Percentiles rank a stretch among this genome's conserved stretches.
Conservation (phyloP, 192 early-diverging fungal species). For the Podila minutissima region DNA sequence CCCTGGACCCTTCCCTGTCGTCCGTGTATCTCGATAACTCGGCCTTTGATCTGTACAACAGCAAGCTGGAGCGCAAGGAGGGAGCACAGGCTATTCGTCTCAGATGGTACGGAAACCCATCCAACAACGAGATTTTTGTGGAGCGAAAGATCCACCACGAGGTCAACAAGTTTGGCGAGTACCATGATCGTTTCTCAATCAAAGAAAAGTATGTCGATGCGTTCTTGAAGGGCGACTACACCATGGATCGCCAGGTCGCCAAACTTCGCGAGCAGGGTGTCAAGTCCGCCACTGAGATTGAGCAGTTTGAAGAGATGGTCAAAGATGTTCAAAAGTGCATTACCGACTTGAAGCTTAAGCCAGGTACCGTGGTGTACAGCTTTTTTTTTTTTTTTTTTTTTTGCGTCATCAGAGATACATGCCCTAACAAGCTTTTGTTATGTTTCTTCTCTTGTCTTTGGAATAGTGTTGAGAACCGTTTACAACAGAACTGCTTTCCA, state of each 20-base stretch:
- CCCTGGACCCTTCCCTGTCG: slow-evolving; percentile 87
- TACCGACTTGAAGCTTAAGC: slow-evolving; percentile 69
- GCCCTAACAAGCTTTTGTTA: slow-evolving; percentile 1
- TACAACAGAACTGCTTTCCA: slow-evolving; percentile 99
- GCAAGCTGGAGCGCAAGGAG: slow-evolving; percentile 86
- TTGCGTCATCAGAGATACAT: not conserved
- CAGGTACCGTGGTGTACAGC: slow-evolving; percentile 32
- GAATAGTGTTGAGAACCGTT: slow-evolving; percentile 81
- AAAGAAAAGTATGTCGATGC: slow-evolving; percentile 94
- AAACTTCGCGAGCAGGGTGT: slow-evolving; percentile 80
- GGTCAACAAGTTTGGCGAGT: slow-evolving; percentile 85
- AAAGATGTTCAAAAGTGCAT: slow-evolving; percentile 79
- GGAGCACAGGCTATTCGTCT: slow-evolving; percentile 92
- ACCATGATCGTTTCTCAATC: slow-evolving; percentile 91
- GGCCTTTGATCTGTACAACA: slow-evolving; percentile 87
- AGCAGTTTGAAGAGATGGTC: slow-evolving; percentile 73
- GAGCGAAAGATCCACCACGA: slow-evolving; percentile 65
- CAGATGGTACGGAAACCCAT: slow-evolving; percentile 92
- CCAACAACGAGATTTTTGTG: slow-evolving; percentile 81
- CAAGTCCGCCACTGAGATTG: slow-evolving; percentile 80
- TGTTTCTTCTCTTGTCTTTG: not conserved
- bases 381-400: not conserved
- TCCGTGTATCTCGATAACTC: slow-evolving; percentile 96
- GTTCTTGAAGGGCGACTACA: slow-evolving; percentile 83
- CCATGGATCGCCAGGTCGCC: slow-evolving; percentile 74